These are phyloP conservation scores for Xerocomus cyaneibrunnescens DNA, from an alignment of 1,284 basidiomycete species.

Conservation along the genomic window DNA sequence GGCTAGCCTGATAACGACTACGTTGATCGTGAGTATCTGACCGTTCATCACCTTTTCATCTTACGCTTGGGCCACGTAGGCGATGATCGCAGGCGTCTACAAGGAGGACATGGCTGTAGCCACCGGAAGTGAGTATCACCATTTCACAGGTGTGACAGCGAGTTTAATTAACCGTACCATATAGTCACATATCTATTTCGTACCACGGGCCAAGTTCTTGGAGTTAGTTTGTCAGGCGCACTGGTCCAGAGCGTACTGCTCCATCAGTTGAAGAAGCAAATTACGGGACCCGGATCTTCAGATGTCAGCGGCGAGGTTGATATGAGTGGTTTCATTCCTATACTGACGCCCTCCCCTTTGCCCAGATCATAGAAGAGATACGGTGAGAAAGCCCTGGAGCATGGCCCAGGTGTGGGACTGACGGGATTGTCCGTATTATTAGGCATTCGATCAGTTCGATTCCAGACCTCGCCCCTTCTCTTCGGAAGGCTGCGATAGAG, in stretches of 20 bases:
- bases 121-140: conserved; percentile 70
- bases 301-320: conserved; percentile 51
- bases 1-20: conserved; percentile 80
- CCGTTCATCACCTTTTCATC: conserved; percentile 4
- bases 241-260: conserved; percentile 76
- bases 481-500: conserved; percentile 69
- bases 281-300: conserved; percentile 70
- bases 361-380: conserved; percentile 68
- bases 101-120: conserved; percentile 85
- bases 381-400: conserved; percentile 44
- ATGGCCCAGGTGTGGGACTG: conserved; percentile 16
- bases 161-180: conserved; percentile 6
- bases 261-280: conserved; percentile 63
- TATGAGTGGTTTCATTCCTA: conserved; percentile 23
- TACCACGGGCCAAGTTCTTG: conserved; percentile 88
- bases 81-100: conserved; percentile 79
- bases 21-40: conserved; percentile 61
- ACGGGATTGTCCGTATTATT: conserved; percentile 34
- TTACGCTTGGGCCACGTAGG: conserved; percentile 44
- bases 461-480: conserved; percentile 59
- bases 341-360: conserved; percentile 27
- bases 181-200: conserved; percentile 88
- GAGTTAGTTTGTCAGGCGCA: conserved; percentile 82
- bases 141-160: conserved; percentile 2
- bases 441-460: conserved; percentile 86